Percentiles rank a stretch among this genome's conserved stretches.
Conservation (phyloP, 148 eudicot genomes). For the Pouteria glomerata region DNA sequence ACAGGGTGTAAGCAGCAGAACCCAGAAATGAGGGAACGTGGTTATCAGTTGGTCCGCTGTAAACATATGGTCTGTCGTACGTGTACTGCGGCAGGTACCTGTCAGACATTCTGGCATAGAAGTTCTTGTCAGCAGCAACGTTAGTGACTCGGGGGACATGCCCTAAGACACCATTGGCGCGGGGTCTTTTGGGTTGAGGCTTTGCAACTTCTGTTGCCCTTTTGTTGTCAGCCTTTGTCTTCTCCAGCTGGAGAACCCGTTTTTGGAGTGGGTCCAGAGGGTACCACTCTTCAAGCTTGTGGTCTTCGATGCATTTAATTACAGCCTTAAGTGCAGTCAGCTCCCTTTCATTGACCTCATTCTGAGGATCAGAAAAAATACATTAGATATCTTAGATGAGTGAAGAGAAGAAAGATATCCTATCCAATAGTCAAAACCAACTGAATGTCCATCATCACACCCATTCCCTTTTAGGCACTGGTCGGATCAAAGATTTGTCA, state of each 20-base stretch:
- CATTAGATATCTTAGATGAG: not conserved
- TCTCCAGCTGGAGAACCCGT: constrained; percentile 71
- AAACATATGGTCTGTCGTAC: constrained; percentile 74
- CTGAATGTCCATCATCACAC: too few relatives aligned
- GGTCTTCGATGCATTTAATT: constrained; percentile 89
- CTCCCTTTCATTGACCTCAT: constrained; percentile 78
- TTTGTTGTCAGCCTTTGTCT: constrained; percentile 96
- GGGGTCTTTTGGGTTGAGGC: constrained; percentile 94
- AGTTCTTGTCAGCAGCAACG: constrained; percentile 51
- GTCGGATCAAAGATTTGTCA: too few relatives aligned
- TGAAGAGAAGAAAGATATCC: too few relatives aligned
- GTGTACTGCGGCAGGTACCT: constrained; percentile 80
- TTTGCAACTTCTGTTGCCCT: constrained; percentile 80
- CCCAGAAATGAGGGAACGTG: constrained; percentile 53
- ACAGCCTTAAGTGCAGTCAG: constrained; percentile 81
- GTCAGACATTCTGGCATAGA: constrained; percentile 54
- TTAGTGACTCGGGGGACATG: constrained; percentile 56
- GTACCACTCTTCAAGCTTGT: constrained; percentile 74
- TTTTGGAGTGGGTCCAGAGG: constrained; percentile 73
- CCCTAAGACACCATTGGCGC: constrained; percentile 61
- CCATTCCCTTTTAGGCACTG: too few relatives aligned
- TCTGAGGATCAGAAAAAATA: constrained; percentile 32
- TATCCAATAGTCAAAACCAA: too few relatives aligned
- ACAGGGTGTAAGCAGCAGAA: constrained; percentile 48
- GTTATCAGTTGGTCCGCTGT: constrained; percentile 54